Evolutionary conservation across 352 stramenopile genomes (phyloP).

Genomic region (Peronospora farinosa): DNA sequence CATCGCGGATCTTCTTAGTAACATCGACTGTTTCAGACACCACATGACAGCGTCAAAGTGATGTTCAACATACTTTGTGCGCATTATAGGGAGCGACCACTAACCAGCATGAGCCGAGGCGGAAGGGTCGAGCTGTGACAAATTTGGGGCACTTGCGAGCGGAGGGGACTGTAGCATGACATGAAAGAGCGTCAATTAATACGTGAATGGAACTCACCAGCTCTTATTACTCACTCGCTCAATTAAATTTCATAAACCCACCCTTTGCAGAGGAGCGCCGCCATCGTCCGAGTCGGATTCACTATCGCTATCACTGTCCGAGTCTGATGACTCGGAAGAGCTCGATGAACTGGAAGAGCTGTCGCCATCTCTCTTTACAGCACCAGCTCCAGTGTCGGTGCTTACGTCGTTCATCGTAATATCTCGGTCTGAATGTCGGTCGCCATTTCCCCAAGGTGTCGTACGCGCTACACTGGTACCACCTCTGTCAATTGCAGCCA

Average conservation of each 20-base stretch:
- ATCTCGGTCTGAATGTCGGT: conserved; percentile 37
- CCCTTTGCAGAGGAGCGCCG: conserved; percentile 73
- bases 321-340: conserved; percentile 78
- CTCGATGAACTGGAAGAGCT: conserved; percentile 67
- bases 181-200: conserved; percentile 32
- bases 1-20: conserved; percentile 75
- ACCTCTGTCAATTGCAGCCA: conserved; percentile 66
- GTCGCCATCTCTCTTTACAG: conserved; percentile 29
- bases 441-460: conserved; percentile 9
- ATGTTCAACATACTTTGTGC: background rate
- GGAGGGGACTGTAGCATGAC: conserved; percentile 45
- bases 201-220: conserved; percentile 21
- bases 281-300: conserved; percentile 77
- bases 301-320: conserved; percentile 83
- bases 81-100: conserved; percentile 12
- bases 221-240: conserved; percentile 33
- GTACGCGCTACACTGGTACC: conserved; percentile 8
- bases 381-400: conserved; percentile 28
- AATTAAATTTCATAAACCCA: conserved; percentile 67
- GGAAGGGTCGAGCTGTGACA: conserved; percentile 41
- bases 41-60: conserved; percentile 12
- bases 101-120: conserved; percentile 41
- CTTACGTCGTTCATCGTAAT: conserved; percentile 51
- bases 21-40: conserved; percentile 31
- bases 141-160: conserved; percentile 44